phyloP scores from a whole-genome alignment of 2,329 filamentous ascomycete species.

The Apiospora hydei region DNA sequence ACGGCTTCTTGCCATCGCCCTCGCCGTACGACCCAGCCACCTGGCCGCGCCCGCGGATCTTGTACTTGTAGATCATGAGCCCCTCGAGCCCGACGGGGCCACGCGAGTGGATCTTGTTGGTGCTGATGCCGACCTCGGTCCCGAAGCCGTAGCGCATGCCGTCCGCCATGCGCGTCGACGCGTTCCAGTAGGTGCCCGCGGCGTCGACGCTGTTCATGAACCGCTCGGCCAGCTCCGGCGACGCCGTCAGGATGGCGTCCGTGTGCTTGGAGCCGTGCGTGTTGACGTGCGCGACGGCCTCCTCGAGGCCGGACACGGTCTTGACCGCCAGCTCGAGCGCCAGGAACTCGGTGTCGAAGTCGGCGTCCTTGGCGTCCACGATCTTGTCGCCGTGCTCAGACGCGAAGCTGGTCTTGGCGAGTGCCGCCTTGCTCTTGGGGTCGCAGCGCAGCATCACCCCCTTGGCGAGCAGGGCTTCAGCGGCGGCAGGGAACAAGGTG shows the following conservation, averaged over 20 bases:
- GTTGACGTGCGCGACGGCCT: slow-evolving; percentile 90
- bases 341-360: slow-evolving; percentile 91
- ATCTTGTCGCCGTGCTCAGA: slow-evolving; percentile 45
- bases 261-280: slow-evolving; percentile 92
- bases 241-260: slow-evolving; percentile 83
- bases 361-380: slow-evolving; percentile 70
- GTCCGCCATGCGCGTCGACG: slow-evolving; percentile 91
- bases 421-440: slow-evolving; percentile 66
- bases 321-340: slow-evolving; percentile 85
- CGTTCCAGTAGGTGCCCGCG: slow-evolving; percentile 96
- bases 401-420: slow-evolving; percentile 50
- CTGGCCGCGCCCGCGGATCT: slow-evolving; percentile 84
- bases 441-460: slow-evolving; percentile 89
- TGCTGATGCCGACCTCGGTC: slow-evolving; percentile 97
- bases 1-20: slow-evolving; percentile 64
- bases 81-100: slow-evolving; percentile 95
- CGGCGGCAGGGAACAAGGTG: slow-evolving; percentile 74
- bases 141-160: slow-evolving; percentile 98
- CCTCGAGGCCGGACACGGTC: slow-evolving; percentile 71
- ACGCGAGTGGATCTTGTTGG: slow-evolving; percentile 96
- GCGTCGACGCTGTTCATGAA: slow-evolving; percentile 91
- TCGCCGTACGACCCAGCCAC: slow-evolving; percentile 78
- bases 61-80: slow-evolving; percentile 97
- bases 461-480: slow-evolving; percentile 74
- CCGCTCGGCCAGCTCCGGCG: slow-evolving; percentile 70